phyloP scores from a whole-genome alignment of 208 protist genomes.

The Zelonia costaricensis region DNA sequence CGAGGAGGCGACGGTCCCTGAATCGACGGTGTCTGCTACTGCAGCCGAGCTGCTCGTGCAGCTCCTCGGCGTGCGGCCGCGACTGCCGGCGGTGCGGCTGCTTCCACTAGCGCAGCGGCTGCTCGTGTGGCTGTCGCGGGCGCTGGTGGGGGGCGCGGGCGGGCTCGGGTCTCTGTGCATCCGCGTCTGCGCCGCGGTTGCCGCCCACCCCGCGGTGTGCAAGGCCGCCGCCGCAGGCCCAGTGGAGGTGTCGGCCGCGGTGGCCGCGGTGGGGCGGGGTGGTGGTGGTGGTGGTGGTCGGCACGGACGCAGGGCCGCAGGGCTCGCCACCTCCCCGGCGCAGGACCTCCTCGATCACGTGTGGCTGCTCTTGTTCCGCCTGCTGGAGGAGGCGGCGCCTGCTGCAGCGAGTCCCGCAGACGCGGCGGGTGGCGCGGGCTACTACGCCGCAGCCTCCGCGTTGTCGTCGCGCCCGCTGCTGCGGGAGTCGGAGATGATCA shows the following conservation, averaged over 20 bases:
- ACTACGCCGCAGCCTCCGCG: neutral
- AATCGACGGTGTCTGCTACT: neutral
- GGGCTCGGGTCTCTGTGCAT: neutral
- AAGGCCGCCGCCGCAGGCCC: neutral
- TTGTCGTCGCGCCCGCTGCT: constrained; percentile 1
- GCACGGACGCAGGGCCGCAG: neutral
- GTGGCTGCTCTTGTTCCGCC: constrained; percentile 28
- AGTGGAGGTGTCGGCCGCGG: neutral
- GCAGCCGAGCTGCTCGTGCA: constrained; percentile 16
- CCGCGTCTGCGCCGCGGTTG: constrained; percentile 21
- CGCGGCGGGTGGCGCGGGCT: neutral
- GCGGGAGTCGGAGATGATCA: constrained; percentile 16
- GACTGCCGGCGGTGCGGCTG: constrained; percentile 18
- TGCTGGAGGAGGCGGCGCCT: constrained; percentile 4
- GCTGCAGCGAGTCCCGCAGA: neutral
- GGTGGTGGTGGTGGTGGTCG: neutral
- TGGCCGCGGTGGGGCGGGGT: neutral
- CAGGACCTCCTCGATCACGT: constrained; percentile 28
- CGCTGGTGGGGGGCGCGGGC: neutral
- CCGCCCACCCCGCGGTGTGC: constrained; percentile 15
- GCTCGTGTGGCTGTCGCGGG: constrained; percentile 19
- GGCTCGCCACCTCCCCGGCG: neutral
- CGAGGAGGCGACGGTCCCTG: too few species aligned
- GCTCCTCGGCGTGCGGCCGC: constrained; percentile 19
- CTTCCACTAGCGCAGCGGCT: constrained; percentile 26